Evolutionary conservation across 2,329 filamentous ascomycete genomes (phyloP).

Genomic region (Colletotrichum sp.): DNA sequence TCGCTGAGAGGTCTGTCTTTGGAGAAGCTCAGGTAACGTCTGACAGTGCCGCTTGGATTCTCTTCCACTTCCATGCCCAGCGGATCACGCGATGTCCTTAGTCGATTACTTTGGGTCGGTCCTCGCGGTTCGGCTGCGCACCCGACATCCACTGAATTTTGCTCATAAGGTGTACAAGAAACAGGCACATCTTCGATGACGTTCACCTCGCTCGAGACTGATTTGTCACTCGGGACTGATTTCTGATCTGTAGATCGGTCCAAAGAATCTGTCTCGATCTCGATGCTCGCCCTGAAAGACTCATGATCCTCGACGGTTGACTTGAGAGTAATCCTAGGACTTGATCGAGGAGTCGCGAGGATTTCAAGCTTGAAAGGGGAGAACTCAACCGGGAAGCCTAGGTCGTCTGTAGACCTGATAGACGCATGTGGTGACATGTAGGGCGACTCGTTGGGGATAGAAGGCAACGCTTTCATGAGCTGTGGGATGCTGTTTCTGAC

Average conservation of each 20-base stretch:
- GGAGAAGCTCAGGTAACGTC: not conserved
- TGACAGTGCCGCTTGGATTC: not conserved
- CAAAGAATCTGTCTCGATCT: not conserved
- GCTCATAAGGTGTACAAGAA: not conserved
- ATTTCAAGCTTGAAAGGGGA: constrained; percentile 21
- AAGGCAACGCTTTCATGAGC: constrained; percentile 58
- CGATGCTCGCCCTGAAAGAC: constrained; percentile 10
- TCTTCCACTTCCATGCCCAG: not conserved
- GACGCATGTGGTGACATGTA: not conserved
- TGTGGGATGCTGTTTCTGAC: constrained; percentile 55
- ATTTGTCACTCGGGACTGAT: not conserved
- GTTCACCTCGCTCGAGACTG: not conserved
- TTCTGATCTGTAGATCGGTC: not conserved
- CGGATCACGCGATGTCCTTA: constrained; percentile 21
- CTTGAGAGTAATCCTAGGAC: not conserved
- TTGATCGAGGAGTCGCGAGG: constrained; percentile 3
- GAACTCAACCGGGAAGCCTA: constrained; percentile 3
- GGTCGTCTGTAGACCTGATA: not conserved
- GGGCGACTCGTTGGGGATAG: constrained; percentile 39
- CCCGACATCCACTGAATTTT: not conserved
- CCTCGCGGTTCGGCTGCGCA: constrained; percentile 17
- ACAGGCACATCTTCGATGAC: not conserved
- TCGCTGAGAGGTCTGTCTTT: not conserved
- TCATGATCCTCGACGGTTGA: not conserved
- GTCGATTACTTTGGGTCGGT: constrained; percentile 30